A percentile compares a stretch with the other conserved stretches of the same genome.
Evolutionary conservation across 1,139 yeast species (phyloP).

Genomic region (Kodamaea arcana): DNA sequence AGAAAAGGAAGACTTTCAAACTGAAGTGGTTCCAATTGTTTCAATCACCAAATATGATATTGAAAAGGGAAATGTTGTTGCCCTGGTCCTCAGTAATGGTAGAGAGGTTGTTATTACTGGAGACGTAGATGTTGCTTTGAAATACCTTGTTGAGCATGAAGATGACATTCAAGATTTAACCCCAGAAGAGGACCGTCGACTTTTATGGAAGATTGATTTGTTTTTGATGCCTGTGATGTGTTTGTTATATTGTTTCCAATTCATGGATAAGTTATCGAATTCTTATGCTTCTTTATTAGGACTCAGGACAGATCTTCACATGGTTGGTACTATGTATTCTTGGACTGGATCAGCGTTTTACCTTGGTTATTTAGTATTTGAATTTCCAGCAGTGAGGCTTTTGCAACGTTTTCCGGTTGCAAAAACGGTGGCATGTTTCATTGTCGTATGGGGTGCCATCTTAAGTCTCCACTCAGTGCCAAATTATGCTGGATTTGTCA

Average conservation of each 20-base stretch:
- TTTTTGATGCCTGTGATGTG: constrained; percentile 54
- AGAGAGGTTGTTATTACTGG: constrained; percentile 25
- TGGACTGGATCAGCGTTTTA: constrained; percentile 59
- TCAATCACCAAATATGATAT: constrained; percentile 25
- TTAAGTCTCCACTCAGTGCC: constrained; percentile 40
- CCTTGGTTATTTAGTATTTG: constrained; percentile 47
- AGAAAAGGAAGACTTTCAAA: too few species aligned
- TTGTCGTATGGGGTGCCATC: constrained; percentile 47
- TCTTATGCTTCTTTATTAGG: constrained; percentile 63
- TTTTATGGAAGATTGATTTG: constrained; percentile 52
- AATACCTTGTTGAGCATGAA: constrained; percentile 16
- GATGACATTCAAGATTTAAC: constrained; percentile 1
- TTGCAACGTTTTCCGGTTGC: constrained; percentile 44
- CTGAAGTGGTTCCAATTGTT: too few species aligned
- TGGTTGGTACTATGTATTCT: constrained; percentile 50
- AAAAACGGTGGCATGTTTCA: constrained; percentile 29
- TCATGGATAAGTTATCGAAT: constrained; percentile 61
- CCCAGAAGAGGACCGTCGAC: constrained; percentile 15
- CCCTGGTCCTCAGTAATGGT: constrained; percentile 26
- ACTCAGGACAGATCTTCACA: constrained; percentile 41
- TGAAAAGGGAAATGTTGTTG: constrained; percentile 18
- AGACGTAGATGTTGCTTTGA: constrained; percentile 35
- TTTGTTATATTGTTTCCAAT: constrained; percentile 53
- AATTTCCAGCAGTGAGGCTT: constrained; percentile 40
- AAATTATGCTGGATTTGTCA: constrained; percentile 34